Evolutionary conservation across 78 protist genomes (phyloP).

Genomic region (Planoprotostelium fungivorum): DNA sequence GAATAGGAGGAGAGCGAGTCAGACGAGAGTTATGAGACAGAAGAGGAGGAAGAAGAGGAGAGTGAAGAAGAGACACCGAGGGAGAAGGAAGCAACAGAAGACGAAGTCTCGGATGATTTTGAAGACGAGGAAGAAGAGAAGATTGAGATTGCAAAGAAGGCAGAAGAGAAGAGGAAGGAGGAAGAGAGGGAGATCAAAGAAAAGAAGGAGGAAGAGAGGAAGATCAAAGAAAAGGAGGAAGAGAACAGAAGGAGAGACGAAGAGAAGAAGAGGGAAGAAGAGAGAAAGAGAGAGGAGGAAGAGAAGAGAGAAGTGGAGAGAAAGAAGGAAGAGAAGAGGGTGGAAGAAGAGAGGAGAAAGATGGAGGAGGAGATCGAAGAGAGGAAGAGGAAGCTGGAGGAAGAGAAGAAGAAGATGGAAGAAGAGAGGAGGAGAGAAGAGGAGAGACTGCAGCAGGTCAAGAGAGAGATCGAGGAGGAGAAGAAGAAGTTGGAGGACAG

Average conservation of each 20-base stretch:
- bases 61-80: too few relatives aligned
- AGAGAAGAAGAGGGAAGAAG: not conserved
- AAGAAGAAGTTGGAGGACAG: not conserved
- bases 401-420: too few relatives aligned
- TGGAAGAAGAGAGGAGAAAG: not conserved
- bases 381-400: too few relatives aligned
- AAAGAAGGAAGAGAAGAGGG: not conserved
- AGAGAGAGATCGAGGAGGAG: too few relatives aligned
- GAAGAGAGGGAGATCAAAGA: too few relatives aligned
- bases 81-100: too few relatives aligned
- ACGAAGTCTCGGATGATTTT: too few relatives aligned
- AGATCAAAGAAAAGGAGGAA: not conserved
- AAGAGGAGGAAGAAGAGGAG: not conserved
- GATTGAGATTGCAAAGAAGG: not conserved
- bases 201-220: not conserved
- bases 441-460: too few relatives aligned
- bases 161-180: not conserved
- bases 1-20: not conserved
- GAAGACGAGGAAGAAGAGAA: not conserved
- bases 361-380: not conserved
- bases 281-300: not conserved
- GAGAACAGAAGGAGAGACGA: too few relatives aligned
- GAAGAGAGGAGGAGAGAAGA: too few relatives aligned
- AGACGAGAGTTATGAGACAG: not conserved
- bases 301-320: not conserved